These are phyloP conservation scores for Fusarium tuaranense DNA, from an alignment of 2,329 filamentous ascomycete genomes.

Conservation along the genomic window DNA sequence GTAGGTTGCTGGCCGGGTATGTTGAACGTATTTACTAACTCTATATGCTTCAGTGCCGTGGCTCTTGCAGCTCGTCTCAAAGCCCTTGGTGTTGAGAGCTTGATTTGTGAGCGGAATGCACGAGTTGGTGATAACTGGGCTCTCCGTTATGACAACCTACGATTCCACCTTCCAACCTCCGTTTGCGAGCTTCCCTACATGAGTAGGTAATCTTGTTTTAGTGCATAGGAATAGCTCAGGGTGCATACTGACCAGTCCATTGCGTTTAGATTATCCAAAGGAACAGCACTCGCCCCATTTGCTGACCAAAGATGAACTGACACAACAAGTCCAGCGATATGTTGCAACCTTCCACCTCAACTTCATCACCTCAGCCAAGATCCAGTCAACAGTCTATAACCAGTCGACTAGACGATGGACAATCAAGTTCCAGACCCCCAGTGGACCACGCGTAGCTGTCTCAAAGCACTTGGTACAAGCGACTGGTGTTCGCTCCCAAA, in stretches of 20 bases:
- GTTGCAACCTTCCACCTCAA: constrained; percentile 21
- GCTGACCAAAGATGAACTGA: constrained; percentile 24
- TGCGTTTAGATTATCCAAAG: constrained; percentile 10
- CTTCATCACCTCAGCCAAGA: constrained; percentile 6
- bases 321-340: constrained; percentile 12
- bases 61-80: constrained; percentile 31
- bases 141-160: constrained; percentile 26
- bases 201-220: neutral
- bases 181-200: constrained; percentile 31
- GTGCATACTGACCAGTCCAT: neutral
- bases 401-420: neutral
- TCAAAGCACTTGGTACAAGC: constrained; percentile 29
- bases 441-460: neutral
- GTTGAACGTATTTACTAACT: neutral
- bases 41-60: neutral
- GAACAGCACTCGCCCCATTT: constrained; percentile 7
- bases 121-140: constrained; percentile 31
- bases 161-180: constrained; percentile 31
- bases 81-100: constrained; percentile 12
- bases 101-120: constrained; percentile 26
- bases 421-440: constrained; percentile 1
- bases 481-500: constrained; percentile 25
- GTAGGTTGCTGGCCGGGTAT: neutral
- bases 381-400: constrained; percentile 14
- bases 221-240: neutral